A percentile compares a stretch with the other conserved stretches of the same genome.
These are phyloP conservation scores for Misopates orontium DNA, from an alignment of 257 asterid species.

Conservation along the genomic window DNA sequence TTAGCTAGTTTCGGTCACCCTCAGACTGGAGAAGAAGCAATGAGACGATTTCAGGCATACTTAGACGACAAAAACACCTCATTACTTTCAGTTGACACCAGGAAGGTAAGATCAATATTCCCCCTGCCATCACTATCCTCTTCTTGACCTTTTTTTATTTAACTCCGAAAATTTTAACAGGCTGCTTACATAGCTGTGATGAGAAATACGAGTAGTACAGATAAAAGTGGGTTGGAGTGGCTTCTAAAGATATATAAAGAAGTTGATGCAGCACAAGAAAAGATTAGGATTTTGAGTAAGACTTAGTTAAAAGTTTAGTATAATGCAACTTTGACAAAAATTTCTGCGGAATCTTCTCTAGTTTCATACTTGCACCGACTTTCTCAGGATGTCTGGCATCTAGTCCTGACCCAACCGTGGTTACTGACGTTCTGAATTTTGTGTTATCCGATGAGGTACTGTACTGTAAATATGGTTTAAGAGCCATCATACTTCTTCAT, in stretches of 20 bases:
- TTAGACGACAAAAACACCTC: slow-evolving; percentile 33
- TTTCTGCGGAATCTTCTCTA: neutral
- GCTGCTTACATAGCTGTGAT: slow-evolving; percentile 41
- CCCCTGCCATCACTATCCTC: neutral
- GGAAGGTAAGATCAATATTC: slow-evolving; percentile 33
- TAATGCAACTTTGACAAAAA: neutral
- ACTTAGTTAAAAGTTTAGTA: slow-evolving; percentile 1
- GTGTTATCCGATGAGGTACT: slow-evolving; percentile 42
- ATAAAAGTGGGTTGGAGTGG: slow-evolving; percentile 28
- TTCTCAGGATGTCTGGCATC: slow-evolving; percentile 40
- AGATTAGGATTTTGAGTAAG: slow-evolving; percentile 40
- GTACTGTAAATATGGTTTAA: neutral
- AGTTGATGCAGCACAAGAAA: slow-evolving; percentile 37
- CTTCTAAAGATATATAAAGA: slow-evolving; percentile 35
- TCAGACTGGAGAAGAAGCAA: slow-evolving; percentile 42
- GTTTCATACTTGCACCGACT: neutral
- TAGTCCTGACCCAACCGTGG: slow-evolving; percentile 36
- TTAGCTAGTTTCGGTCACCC: slow-evolving; percentile 38
- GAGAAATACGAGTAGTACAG: slow-evolving; percentile 32
- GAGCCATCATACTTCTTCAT: neutral
- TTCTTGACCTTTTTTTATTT: neutral
- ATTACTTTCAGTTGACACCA: slow-evolving; percentile 38
- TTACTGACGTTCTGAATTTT: slow-evolving; percentile 34
- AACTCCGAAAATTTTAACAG: slow-evolving; percentile 15
- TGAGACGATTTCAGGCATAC: slow-evolving; percentile 36